Evolutionary conservation across 2,329 filamentous ascomycete species (phyloP).

Genomic region (Penicillium sp.): DNA sequence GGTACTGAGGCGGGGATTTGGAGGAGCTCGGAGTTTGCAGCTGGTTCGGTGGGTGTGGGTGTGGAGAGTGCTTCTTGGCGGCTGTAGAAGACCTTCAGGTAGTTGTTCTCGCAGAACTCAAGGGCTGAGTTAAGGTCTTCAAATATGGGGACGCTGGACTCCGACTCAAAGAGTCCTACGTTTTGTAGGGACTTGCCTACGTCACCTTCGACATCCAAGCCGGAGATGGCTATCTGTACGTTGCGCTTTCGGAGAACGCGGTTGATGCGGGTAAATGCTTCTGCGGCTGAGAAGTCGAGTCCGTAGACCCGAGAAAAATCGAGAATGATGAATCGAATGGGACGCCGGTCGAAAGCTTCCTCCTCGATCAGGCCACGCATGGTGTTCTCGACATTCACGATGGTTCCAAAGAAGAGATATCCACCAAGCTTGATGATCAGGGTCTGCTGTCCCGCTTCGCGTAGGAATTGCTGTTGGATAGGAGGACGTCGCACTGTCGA

Average conservation of each 20-base stretch:
- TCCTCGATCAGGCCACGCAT: constrained; percentile 81
- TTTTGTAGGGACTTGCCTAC: constrained; percentile 77
- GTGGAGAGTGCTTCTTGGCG: constrained; percentile 55
- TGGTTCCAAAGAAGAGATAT: constrained; percentile 97
- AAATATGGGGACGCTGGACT: constrained; percentile 73
- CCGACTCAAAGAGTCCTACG: constrained; percentile 75
- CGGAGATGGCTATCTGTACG: constrained; percentile 78
- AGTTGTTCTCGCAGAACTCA: constrained; percentile 91
- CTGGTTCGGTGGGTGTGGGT: constrained; percentile 17
- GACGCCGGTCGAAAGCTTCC: constrained; percentile 69
- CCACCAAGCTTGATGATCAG: constrained; percentile 88
- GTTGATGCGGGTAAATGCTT: constrained; percentile 91
- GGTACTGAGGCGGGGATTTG: constrained; percentile 29
- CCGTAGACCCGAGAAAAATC: constrained; percentile 88
- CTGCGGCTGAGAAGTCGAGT: constrained; percentile 92
- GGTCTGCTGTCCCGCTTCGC: constrained; percentile 81
- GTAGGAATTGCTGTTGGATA: constrained; percentile 81
- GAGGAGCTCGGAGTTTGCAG: constrained; percentile 5
- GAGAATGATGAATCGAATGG: constrained; percentile 85
- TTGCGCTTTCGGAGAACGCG: constrained; percentile 73
- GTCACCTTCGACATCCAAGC: constrained; percentile 70
- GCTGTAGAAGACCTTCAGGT: constrained; percentile 75
- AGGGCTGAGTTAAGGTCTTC: constrained; percentile 89
- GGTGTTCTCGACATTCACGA: constrained; percentile 88
- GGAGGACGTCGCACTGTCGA: constrained; percentile 91